phyloP scores from a whole-genome alignment of 1,284 basidiomycete species.

The Takashimella koratensis region DNA sequence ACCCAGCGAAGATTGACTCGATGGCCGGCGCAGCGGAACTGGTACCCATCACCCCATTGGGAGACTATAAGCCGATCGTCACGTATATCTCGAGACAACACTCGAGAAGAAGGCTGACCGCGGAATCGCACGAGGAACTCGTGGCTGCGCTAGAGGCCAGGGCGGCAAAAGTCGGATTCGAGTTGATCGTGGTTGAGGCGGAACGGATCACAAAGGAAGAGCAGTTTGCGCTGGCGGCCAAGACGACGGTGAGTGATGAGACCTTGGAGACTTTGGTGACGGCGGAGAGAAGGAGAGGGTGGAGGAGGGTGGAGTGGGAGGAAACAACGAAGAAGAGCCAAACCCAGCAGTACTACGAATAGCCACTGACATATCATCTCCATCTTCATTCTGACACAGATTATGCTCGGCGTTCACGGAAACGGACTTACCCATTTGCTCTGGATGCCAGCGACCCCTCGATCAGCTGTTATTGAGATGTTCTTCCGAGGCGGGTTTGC shows the following conservation, averaged over 20 bases:
- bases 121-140: slow-evolving; percentile 59
- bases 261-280: not conserved
- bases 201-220: slow-evolving; percentile 47
- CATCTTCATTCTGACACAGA: slow-evolving; percentile 23
- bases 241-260: slow-evolving; percentile 41
- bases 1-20: slow-evolving; percentile 24
- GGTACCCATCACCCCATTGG: slow-evolving; percentile 22
- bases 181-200: slow-evolving; percentile 54
- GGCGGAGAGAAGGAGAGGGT: too few species aligned
- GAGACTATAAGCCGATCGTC: slow-evolving; percentile 56
- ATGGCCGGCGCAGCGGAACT: slow-evolving; percentile 22
- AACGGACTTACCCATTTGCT: slow-evolving; percentile 50
- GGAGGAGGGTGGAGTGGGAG: not conserved
- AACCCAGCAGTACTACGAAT: slow-evolving; percentile 5
- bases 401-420: slow-evolving; percentile 51
- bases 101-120: slow-evolving; percentile 57
- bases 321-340: slow-evolving; percentile 22
- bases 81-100: slow-evolving; percentile 72
- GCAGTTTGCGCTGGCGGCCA: slow-evolving; percentile 45
- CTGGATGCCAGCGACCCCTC: slow-evolving; percentile 49
- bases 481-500: slow-evolving; percentile 48
- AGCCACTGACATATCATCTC: too few species aligned
- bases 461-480: slow-evolving; percentile 49
- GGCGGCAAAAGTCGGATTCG: slow-evolving; percentile 57
- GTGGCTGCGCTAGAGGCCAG: slow-evolving; percentile 59